Conservation (phyloP, 305 asterid genomes). For the Ajuga reptans region DNA sequence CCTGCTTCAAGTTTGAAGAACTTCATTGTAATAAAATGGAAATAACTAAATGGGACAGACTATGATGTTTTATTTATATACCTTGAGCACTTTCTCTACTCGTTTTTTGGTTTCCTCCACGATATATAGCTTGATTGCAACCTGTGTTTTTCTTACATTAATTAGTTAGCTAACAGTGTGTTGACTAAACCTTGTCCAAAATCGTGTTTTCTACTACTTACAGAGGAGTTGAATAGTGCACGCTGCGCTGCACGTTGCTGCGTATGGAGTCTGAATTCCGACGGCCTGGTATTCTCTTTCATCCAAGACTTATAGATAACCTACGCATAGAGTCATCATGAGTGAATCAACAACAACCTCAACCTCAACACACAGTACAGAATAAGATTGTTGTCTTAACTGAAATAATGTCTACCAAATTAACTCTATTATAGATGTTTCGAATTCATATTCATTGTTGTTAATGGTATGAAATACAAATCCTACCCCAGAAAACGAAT, state of each 20-base stretch:
- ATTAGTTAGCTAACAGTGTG: not conserved
- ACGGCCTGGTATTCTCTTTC: constrained; percentile 55
- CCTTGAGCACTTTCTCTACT: constrained; percentile 64
- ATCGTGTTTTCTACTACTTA: constrained; percentile 18
- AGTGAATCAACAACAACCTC: not conserved
- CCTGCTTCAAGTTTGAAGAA: constrained; percentile 28
- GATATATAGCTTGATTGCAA: constrained; percentile 51
- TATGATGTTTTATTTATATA: constrained; percentile 1
- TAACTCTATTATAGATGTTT: too few relatives aligned
- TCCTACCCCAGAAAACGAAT: constrained; percentile 37
- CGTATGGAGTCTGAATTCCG: constrained; percentile 64
- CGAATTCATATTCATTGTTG: too few relatives aligned
- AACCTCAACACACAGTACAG: not conserved
- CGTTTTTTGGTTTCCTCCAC: constrained; percentile 61
- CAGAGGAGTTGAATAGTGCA: constrained; percentile 57
- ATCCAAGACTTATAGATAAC: constrained; percentile 27
- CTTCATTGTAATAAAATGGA: not conserved
- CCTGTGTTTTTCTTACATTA: constrained; percentile 27
- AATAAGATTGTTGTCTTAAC: not conserved
- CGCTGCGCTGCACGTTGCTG: constrained; percentile 74
- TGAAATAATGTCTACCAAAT: not conserved
- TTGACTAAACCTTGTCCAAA: not conserved
- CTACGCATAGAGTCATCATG: constrained; percentile 14
- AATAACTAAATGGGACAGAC: not conserved
- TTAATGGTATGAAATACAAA: too few relatives aligned